phyloP scores from a whole-genome alignment of 331 rosid species.

The Malus hybrid region DNA sequence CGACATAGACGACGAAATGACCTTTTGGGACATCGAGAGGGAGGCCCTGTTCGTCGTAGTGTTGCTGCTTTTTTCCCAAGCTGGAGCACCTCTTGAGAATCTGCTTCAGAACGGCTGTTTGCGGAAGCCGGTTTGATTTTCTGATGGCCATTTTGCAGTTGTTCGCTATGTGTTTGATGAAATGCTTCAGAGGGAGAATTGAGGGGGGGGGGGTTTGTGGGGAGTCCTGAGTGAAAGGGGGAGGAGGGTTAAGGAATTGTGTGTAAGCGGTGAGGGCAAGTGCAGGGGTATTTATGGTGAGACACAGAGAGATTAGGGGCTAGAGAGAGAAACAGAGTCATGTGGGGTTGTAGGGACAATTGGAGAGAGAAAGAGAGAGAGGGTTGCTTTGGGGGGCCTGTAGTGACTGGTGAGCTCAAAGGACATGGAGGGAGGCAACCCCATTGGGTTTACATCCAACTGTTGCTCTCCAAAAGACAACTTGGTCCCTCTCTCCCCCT shows the following conservation, averaged over 20 bases:
- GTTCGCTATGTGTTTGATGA: not conserved
- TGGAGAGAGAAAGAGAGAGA: conserved; percentile 14
- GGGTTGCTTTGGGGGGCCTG: conserved; percentile 19
- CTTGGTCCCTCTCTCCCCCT: conserved; percentile 44
- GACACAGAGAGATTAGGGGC: not conserved
- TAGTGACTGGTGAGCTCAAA: not conserved
- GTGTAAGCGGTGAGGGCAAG: not conserved
- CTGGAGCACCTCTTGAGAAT: conserved; percentile 89
- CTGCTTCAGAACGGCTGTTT: conserved; percentile 66
- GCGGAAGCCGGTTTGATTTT: conserved; percentile 51
- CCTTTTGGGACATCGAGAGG: conserved; percentile 87
- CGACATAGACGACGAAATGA: conserved; percentile 90
- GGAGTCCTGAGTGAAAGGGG: not conserved
- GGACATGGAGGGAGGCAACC: conserved; percentile 25
- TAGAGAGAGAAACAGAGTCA: conserved; percentile 22
- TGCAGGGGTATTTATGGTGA: conserved; percentile 37
- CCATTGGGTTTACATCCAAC: conserved; percentile 23
- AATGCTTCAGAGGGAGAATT: not conserved
- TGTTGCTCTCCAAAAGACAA: conserved; percentile 51
- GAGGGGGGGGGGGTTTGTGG: not conserved
- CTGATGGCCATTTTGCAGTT: conserved; percentile 48
- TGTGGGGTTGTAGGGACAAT: conserved; percentile 49
- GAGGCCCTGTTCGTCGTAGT: conserved; percentile 42
- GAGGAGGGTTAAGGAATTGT: not conserved
- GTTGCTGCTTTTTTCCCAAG: conserved; percentile 53